phyloP scores from a whole-genome alignment of 2,329 filamentous ascomycete species.

The Myriosclerotinia scirpicola region DNA sequence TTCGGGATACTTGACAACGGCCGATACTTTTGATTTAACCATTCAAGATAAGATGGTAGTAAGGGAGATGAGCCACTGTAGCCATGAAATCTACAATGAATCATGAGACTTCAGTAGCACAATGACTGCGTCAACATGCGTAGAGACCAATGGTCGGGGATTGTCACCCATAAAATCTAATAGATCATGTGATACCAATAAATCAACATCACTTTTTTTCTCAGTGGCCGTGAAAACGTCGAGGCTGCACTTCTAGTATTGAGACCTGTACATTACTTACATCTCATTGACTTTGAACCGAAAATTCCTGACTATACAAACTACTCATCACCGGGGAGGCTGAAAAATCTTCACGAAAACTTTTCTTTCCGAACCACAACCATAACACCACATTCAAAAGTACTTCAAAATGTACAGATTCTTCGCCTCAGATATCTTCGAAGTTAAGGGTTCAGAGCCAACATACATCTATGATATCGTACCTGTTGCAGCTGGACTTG shows the following conservation, averaged over 20 bases:
- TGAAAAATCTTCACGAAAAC: conserved; percentile 15
- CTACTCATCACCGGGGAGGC: not conserved
- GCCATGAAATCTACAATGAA: not conserved
- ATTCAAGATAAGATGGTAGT: not conserved
- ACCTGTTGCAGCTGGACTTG: conserved; percentile 35
- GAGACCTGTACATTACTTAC: not conserved
- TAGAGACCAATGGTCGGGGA: not conserved
- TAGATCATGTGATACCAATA: conserved; percentile 17
- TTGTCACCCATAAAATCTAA: not conserved
- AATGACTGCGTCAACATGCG: not conserved
- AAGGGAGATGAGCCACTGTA: not conserved
- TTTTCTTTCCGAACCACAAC: conserved; percentile 6
- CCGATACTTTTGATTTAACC: not conserved
- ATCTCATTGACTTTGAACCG: not conserved
- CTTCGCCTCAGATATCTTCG: conserved; percentile 31
- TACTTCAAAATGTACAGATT: conserved; percentile 41
- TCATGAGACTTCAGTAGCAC: not conserved
- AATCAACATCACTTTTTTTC: conserved; percentile 1
- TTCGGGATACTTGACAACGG: conserved; percentile 9
- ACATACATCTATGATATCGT: conserved; percentile 49
- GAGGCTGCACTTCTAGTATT: not conserved
- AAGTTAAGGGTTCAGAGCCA: conserved; percentile 34
- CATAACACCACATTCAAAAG: conserved; percentile 31
- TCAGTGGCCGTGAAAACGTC: not conserved
- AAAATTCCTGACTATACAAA: conserved; percentile 4